Percentiles rank a stretch among this genome's conserved stretches.
These are phyloP conservation scores for Aquilaria yunnanensis DNA, from an alignment of 345 rosid genomes.

Conservation along the genomic window DNA sequence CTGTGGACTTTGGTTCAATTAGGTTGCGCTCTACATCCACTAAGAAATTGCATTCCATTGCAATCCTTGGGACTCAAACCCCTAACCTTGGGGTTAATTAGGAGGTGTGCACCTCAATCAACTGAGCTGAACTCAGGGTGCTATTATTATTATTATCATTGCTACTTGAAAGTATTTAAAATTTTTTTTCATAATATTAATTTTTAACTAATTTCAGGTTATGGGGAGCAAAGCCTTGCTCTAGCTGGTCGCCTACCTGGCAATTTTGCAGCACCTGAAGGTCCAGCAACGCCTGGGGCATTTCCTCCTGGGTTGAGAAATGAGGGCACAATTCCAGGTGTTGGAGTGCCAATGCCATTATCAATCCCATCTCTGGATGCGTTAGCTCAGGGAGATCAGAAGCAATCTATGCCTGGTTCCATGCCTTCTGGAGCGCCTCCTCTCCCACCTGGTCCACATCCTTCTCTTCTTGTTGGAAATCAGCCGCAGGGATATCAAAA, in stretches of 20 bases:
- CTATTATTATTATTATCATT: no score
- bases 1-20: no score
- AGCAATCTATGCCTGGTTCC: constrained; percentile 55
- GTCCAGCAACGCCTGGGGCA: constrained; percentile 74
- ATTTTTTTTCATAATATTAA: no score
- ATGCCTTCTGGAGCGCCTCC: constrained; percentile 85
- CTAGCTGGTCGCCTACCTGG: constrained; percentile 74
- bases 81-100: no score
- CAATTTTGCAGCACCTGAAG: constrained; percentile 60
- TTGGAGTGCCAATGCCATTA: constrained; percentile 81
- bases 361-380: constrained; percentile 56
- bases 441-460: constrained; percentile 97
- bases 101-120: no score
- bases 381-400: constrained; percentile 81
- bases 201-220: constrained; percentile 35
- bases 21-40: no score
- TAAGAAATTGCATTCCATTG: no score
- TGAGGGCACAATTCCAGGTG: constrained; percentile 94
- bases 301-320: constrained; percentile 79
- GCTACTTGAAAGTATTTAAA: no score
- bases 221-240: constrained; percentile 72
- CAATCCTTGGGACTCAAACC: no score
- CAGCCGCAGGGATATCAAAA: constrained; percentile 91
- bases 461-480: constrained; percentile 66
- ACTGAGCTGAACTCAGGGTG: no score